phyloP scores from a whole-genome alignment of 2,329 filamentous ascomycete genomes.

The Fusarium scirpi region DNA sequence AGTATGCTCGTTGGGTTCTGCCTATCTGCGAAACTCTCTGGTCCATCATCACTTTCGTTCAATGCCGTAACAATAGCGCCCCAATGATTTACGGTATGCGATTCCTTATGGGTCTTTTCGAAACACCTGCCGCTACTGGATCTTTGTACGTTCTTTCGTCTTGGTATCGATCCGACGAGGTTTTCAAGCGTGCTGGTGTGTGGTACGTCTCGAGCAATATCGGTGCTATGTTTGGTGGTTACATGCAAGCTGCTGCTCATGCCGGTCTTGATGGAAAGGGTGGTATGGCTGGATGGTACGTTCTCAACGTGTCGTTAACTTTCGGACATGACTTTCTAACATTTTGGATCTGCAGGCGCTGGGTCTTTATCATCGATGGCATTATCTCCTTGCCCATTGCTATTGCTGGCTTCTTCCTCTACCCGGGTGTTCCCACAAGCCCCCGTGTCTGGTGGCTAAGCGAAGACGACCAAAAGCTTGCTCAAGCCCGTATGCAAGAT shows the following conservation, averaged over 20 bases:
- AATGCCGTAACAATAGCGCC: conserved; percentile 22
- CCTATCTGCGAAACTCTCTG: conserved; percentile 32
- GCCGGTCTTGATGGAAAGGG: conserved; percentile 28
- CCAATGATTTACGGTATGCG: conserved; percentile 35
- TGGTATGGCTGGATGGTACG: conserved; percentile 36
- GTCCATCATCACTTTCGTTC: conserved; percentile 31
- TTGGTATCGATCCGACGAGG: conserved; percentile 52
- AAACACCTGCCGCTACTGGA: conserved; percentile 37
- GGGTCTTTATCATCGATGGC: conserved; percentile 53
- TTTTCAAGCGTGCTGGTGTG: conserved; percentile 62
- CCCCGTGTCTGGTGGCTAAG: conserved; percentile 46
- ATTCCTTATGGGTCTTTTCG: conserved; percentile 38
- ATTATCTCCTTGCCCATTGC: conserved; percentile 45
- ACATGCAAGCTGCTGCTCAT: conserved; percentile 38
- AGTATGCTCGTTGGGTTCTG: conserved; percentile 28
- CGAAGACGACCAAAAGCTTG: conserved; percentile 42
- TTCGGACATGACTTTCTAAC: not conserved
- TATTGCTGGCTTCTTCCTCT: conserved; percentile 46
- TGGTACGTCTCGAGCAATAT: conserved; percentile 56
- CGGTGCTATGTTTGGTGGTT: conserved; percentile 33
- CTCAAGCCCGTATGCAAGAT: conserved; percentile 41
- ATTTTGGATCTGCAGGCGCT: conserved; percentile 36
- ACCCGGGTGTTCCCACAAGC: conserved; percentile 45
- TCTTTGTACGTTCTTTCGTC: conserved; percentile 50
- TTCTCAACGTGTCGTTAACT: not conserved